Conservation (phyloP, 2,329 filamentous ascomycete species). For the Exophiala xenobiotica region DNA sequence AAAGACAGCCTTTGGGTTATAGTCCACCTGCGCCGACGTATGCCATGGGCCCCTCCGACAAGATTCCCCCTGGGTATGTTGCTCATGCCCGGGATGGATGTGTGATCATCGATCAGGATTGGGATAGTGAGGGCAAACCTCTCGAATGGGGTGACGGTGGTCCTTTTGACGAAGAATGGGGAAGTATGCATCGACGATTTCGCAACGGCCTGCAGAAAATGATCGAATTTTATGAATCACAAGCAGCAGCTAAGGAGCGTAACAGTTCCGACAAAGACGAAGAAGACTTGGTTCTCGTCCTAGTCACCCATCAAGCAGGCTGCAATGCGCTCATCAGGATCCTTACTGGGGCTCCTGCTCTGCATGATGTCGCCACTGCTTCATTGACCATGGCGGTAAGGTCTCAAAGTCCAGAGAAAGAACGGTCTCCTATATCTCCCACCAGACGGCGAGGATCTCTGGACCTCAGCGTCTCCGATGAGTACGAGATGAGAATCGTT, state of each 20-base stretch:
- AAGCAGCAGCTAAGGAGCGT: constrained; percentile 44
- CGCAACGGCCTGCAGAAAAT: constrained; percentile 74
- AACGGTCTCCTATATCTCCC: constrained; percentile 15
- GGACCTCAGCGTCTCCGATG: constrained; percentile 44
- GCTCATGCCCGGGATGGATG: constrained; percentile 87
- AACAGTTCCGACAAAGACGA: constrained; percentile 55
- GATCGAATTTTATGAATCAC: constrained; percentile 72
- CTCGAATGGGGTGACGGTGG: constrained; percentile 86
- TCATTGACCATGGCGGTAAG: constrained; percentile 85
- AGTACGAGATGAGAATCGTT: constrained; percentile 60
- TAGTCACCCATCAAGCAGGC: constrained; percentile 92
- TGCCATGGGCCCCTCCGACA: constrained; percentile 73
- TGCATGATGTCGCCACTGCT: constrained; percentile 85
- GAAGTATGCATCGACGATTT: constrained; percentile 89
- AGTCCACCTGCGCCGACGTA: constrained; percentile 76
- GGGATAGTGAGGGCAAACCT: constrained; percentile 83
- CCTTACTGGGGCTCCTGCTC: constrained; percentile 83
- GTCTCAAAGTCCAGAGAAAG: constrained; percentile 41
- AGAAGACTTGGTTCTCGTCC: constrained; percentile 73
- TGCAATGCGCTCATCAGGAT: constrained; percentile 94
- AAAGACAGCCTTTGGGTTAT: constrained; percentile 52
- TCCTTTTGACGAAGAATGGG: constrained; percentile 90
- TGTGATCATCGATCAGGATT: constrained; percentile 84
- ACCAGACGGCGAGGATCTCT: constrained; percentile 27
- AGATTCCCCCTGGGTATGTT: constrained; percentile 85